Base-by-base conservation (phyloP, 2,329 filamentous ascomycete species). In the Lachnellula hyalina region DNA sequence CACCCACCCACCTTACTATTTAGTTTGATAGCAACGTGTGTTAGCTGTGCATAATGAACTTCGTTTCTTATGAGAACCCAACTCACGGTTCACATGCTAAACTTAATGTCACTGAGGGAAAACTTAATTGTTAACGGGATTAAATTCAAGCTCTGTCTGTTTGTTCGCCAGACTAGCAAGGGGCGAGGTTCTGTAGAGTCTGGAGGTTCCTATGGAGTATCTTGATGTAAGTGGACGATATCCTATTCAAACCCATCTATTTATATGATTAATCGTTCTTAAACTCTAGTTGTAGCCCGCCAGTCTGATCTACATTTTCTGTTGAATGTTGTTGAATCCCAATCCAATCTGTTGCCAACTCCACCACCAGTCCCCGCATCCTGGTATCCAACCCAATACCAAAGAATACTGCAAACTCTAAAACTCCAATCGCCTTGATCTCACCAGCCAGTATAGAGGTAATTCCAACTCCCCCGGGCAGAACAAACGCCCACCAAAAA, bases 41-140 rank as follows among this genome's bases (percentile, higher is more conserved):
- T 17, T 40, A 17, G 1, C n/a, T 15, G 17, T 17, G 41, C 42
- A 28, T 46, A 9, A 46, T 28, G 8, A 25, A 17, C 7, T 17
- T 17, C 11, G 15, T n/a, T 28, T 12, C 42, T 21, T 4, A 5
- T 11, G 25, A 46, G 6, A 47, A 45, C 49, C 57, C 45, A 52
- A 47, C 53, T 28, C 47, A 56, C 42, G 55, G 57, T 60, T 60
- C 47, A 57, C n/a, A 17, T 4, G 9, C 4, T 8, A 21, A 9
- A 40, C 6, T 14, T 5, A 40, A 7, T 14, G 6, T 40, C 36
- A 17, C 36, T 17, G 5, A 2, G 5, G 9, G n/a, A 14, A 42
- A 42, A 21, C 40, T 21, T 17, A 11, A 42, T 42, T n/a, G 40
- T 19, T 21, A 4, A 23, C 4, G 40, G 15, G 40, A 19, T 1